These are phyloP conservation scores for Kondoa subrosea DNA, from an alignment of 768 basidiomycete genomes.

Conservation along the genomic window DNA sequence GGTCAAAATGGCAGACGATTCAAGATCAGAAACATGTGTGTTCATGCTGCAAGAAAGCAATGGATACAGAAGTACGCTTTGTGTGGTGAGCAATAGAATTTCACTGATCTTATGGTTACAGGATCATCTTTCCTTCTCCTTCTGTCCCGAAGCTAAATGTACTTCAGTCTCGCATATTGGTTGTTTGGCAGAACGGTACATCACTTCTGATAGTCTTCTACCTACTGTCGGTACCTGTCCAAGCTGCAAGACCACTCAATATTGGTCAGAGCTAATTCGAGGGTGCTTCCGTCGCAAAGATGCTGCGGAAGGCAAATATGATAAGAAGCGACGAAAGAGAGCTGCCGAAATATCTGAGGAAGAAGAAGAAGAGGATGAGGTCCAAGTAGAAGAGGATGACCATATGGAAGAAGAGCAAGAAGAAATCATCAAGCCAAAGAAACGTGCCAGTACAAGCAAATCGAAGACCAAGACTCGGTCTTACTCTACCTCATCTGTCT, in stretches of 20 bases:
- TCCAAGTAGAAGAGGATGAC: constrained; percentile 10
- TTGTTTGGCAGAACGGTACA: constrained; percentile 29
- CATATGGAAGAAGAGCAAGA: constrained; percentile 12
- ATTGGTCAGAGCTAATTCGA: constrained; percentile 33
- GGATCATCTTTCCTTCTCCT: constrained; percentile 29
- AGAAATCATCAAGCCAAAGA: constrained; percentile 2
- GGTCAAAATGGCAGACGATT: constrained; percentile 9
- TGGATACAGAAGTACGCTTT: constrained; percentile 25
- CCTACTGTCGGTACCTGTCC: constrained; percentile 31
- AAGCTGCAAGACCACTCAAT: constrained; percentile 19
- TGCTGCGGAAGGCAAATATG: constrained; percentile 16
- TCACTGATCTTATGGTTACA: not conserved
- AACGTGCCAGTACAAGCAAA: not conserved
- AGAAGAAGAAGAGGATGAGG: not conserved
- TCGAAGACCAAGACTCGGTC: constrained; percentile 34
- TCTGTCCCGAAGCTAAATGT: constrained; percentile 25
- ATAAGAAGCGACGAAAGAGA: not conserved
- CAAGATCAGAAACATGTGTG: not conserved
- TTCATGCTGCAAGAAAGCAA: constrained; percentile 16
- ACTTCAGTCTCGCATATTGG: constrained; percentile 25
- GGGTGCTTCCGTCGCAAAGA: constrained; percentile 30
- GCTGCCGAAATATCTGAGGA: too few relatives aligned
- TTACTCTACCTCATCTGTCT: not conserved
- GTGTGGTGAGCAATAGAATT: not conserved
- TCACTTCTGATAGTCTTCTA: constrained; percentile 24